Evolutionary conservation across 129 eudicot species (phyloP).

Genomic region (Glebionis coronaria): DNA sequence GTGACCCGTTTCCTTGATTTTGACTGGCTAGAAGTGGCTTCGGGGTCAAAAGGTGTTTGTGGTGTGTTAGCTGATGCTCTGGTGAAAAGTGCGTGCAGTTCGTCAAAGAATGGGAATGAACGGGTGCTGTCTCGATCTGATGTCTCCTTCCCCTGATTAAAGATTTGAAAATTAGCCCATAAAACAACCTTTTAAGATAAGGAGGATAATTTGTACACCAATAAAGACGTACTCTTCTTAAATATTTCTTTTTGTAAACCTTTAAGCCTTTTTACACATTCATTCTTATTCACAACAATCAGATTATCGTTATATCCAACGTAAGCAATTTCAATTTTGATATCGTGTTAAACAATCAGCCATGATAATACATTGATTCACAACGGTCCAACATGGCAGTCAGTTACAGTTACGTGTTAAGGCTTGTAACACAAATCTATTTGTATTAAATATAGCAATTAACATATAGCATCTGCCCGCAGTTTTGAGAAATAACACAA

Average conservation of each 20-base stretch:
- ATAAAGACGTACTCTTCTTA: background rate
- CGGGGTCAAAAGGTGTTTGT: constrained; percentile 33
- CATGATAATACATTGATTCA: background rate
- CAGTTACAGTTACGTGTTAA: too few relatives aligned
- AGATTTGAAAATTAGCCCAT: constrained; percentile 10
- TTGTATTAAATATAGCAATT: background rate
- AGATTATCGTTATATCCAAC: background rate
- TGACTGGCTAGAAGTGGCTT: constrained; percentile 31
- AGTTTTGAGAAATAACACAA: too few relatives aligned
- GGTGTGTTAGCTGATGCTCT: constrained; percentile 39
- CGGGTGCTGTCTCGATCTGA: constrained; percentile 42
- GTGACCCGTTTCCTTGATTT: constrained; percentile 38
- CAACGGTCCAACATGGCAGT: too few relatives aligned
- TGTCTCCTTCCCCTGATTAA: constrained; percentile 57
- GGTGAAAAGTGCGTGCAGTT: constrained; percentile 56
- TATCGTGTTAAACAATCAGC: background rate
- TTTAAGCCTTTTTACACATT: background rate
- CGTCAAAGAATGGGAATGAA: constrained; percentile 64
- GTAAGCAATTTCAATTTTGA: background rate
- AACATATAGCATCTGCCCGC: too few relatives aligned
- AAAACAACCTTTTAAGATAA: background rate
- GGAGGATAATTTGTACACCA: background rate
- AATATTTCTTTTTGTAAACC: background rate
- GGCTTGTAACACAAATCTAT: background rate
- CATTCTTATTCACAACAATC: background rate